Evolutionary conservation across 441 rosid species (phyloP), one percentile per base, ranked within the genome.

Genomic region (Populus trichocarpa): DNA sequence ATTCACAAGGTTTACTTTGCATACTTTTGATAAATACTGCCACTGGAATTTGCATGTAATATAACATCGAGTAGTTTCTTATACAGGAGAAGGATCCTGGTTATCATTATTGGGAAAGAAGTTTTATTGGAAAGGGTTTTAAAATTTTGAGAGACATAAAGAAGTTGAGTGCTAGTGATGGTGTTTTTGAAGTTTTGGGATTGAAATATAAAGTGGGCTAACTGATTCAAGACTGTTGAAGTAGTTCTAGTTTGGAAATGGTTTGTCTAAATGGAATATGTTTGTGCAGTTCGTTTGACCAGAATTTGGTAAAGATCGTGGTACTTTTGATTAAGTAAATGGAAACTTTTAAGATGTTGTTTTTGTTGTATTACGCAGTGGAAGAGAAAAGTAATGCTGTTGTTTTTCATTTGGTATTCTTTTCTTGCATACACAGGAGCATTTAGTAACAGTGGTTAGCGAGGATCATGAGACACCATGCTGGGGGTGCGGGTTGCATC

Each of bases 401-500:
- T 46, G 46, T 7, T 46, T 40, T 68, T 30, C 70, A 63, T 72
- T 18, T 46, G 6, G 20, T 12, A 5, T 26, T 28, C 30, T 69
- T n/a, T n/a, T 42, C 50, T 18, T 36, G 25, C 42, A 53, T 23
- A 22, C 26, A 72, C 69, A 90, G 92, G 92, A 87, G 76, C 85
- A 86, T 77, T 74, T 85, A 73, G 89, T 88, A 77, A 77, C 93
- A 71, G 80, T 84, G 22, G 77, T 89, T 42, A 68, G 42, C 33
- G 93, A 89, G 81, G 92, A 87, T 72, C 80, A 80, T 75, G 98
- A 91, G 84, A 83, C 89, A 72, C 63, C 80, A 30, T 93, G 99
- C 79, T 93, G 98, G 98, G 99, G 99, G 16, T 96, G 99, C 82
- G 99, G 98, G 77, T 76, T 93, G 40, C 90, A 85, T 68, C 92